Conservation (phyloP, 2,329 filamentous ascomycete species). For the Coniochaeta sp. region DNA sequence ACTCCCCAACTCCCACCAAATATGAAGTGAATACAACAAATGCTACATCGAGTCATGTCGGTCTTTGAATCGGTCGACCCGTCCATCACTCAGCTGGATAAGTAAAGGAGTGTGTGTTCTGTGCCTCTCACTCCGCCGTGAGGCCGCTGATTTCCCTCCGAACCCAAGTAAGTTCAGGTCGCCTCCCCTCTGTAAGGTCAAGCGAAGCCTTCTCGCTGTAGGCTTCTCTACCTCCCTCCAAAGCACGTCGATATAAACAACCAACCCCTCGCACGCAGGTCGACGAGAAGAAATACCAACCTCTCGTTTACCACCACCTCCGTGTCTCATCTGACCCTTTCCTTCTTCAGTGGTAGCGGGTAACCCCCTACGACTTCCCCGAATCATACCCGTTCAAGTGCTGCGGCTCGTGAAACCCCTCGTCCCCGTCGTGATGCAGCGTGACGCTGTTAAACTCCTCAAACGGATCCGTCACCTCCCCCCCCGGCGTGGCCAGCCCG, state of each 20-base stretch:
- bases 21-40: not conserved
- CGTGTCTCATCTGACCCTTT: too few relatives aligned
- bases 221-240: too few relatives aligned
- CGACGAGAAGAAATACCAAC: too few relatives aligned
- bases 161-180: too few relatives aligned
- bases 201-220: too few relatives aligned
- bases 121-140: too few relatives aligned
- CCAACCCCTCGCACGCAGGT: too few relatives aligned
- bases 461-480: constrained; percentile 77
- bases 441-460: constrained; percentile 99
- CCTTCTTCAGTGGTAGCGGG: too few relatives aligned
- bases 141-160: too few relatives aligned
- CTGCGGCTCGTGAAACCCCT: constrained; percentile 34
- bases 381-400: constrained; percentile 16
- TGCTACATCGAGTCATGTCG: not conserved
- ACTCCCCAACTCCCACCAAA: not conserved
- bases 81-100: not conserved
- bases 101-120: not conserved
- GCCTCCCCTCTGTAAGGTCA: too few relatives aligned
- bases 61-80: not conserved
- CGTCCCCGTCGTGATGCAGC: constrained; percentile 90
- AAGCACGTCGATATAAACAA: too few relatives aligned
- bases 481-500: constrained; percentile 76
- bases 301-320: not conserved
- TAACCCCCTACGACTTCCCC: constrained; percentile 1